Conservation (phyloP, 768 basidiomycete species). For the Suillus decipiens region DNA sequence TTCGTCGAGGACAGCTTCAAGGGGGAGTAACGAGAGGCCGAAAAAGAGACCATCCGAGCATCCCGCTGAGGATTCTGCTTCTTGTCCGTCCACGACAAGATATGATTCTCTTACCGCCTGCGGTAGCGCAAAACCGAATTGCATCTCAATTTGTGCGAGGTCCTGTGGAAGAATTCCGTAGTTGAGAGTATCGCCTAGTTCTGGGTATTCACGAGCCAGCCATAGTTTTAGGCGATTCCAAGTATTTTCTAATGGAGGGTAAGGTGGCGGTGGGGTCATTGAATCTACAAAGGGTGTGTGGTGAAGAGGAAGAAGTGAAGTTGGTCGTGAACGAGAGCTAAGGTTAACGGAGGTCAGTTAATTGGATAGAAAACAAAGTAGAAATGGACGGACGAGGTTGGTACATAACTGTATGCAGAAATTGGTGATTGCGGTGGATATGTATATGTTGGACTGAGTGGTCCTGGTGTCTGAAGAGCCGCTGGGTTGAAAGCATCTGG, state of each 20-base stretch:
- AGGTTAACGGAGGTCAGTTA: slow-evolving; percentile 7
- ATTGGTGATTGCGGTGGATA: slow-evolving; percentile 71
- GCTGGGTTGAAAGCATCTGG: slow-evolving; percentile 63
- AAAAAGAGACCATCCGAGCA: slow-evolving; percentile 93
- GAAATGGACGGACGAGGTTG: slow-evolving; percentile 47
- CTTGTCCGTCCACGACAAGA: slow-evolving; percentile 87
- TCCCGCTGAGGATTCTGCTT: slow-evolving; percentile 84
- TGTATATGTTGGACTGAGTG: slow-evolving; percentile 59
- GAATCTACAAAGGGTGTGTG: slow-evolving; percentile 49
- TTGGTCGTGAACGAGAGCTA: slow-evolving; percentile 47
- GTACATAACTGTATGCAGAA: slow-evolving; percentile 59
- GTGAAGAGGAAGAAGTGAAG: slow-evolving; percentile 70
- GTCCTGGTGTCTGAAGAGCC: slow-evolving; percentile 50
- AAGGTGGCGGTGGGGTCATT: slow-evolving; percentile 41
- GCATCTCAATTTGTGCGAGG: slow-evolving; percentile 78
- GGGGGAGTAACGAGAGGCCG: slow-evolving; percentile 87
- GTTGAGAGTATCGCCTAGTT: slow-evolving; percentile 94
- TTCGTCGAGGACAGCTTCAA: slow-evolving; percentile 93
- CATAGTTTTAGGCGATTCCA: slow-evolving; percentile 86
- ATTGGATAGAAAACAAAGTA: slow-evolving; percentile 6
- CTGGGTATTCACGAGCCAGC: slow-evolving; percentile 86
- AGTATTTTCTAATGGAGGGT: slow-evolving; percentile 80
- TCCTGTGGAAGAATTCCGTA: slow-evolving; percentile 83
- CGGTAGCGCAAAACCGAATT: slow-evolving; percentile 84
- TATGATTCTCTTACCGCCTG: slow-evolving; percentile 90